Evolutionary conservation across 768 basidiomycete genomes (phyloP).

Genomic region (Rhodocollybia butyracea): DNA sequence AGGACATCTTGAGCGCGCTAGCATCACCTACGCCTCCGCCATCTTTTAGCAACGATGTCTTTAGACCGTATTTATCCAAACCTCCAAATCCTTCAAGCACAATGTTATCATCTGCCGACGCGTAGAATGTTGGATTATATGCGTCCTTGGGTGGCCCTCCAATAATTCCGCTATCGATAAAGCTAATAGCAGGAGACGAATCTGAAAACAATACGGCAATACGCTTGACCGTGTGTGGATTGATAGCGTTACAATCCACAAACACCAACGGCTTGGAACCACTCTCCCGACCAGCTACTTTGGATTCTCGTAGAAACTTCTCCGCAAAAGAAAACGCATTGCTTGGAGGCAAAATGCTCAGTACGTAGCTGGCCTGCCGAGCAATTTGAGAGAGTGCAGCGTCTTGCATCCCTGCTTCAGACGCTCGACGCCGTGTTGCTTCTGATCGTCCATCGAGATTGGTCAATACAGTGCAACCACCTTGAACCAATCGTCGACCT

Average conservation of each 20-base stretch:
- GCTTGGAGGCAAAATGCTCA: constrained; percentile 59
- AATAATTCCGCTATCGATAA: constrained; percentile 58
- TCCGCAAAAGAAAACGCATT: constrained; percentile 46
- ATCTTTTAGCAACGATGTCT: constrained; percentile 41
- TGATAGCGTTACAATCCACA: constrained; percentile 59
- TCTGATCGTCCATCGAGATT: constrained; percentile 52
- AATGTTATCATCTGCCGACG: constrained; percentile 35
- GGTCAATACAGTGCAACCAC: constrained; percentile 54
- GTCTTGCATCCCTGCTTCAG: constrained; percentile 47
- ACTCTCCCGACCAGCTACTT: constrained; percentile 7
- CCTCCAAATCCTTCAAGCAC: constrained; percentile 33
- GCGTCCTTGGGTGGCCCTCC: constrained; percentile 48
- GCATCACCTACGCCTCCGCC: constrained; percentile 52
- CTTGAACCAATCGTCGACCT: constrained; percentile 39
- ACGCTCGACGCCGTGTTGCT: constrained; percentile 44
- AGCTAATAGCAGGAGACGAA: constrained; percentile 29
- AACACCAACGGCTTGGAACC: constrained; percentile 29
- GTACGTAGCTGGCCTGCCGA: constrained; percentile 35
- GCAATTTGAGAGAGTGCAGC: constrained; percentile 32
- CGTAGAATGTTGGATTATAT: constrained; percentile 56
- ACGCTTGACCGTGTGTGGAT: constrained; percentile 42
- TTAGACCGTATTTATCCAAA: constrained; percentile 42
- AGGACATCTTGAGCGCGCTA: constrained; percentile 63
- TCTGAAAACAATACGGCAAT: constrained; percentile 42
- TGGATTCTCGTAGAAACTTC: constrained; percentile 29